phyloP scores from a whole-genome alignment of 176 grass and related monocot species.

The Metroxylon sagu region DNA sequence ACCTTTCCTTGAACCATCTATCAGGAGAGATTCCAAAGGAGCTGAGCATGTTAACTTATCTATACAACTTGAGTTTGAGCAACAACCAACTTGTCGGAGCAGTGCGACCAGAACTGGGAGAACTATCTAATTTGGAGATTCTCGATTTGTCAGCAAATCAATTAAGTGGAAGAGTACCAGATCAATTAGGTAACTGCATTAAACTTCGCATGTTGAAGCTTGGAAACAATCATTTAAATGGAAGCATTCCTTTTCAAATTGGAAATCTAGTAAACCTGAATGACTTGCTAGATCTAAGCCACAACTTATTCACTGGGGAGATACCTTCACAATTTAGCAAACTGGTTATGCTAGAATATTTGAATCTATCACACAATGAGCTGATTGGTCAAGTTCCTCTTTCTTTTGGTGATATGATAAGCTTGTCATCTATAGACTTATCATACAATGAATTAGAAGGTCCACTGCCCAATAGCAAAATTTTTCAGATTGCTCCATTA shows the following conservation, averaged over 20 bases:
- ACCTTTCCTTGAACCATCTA: background rate
- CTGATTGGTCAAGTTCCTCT: no score
- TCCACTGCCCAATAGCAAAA: no score
- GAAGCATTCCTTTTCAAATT: background rate
- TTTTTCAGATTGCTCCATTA: no score
- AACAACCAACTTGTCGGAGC: background rate
- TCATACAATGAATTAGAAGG: no score
- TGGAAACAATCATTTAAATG: slow-evolving; percentile 3
- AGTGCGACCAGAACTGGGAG: background rate
- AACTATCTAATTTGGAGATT: background rate
- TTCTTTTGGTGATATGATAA: no score
- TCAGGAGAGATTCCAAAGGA: slow-evolving; percentile 2
- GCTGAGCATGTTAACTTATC: background rate
- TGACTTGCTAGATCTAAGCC: no score
- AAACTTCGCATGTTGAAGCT: background rate
- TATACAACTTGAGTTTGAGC: background rate
- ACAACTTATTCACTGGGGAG: no score
- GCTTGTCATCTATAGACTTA: no score
- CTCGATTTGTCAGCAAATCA: slow-evolving; percentile 17
- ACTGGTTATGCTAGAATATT: no score
- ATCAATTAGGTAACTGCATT: background rate
- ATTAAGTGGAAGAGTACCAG: slow-evolving; percentile 10
- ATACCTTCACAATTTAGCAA: no score
- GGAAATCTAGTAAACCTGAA: no score
- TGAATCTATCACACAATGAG: no score